Conservation (phyloP, 345 rosid genomes). For the Cardamine occulta region DNA sequence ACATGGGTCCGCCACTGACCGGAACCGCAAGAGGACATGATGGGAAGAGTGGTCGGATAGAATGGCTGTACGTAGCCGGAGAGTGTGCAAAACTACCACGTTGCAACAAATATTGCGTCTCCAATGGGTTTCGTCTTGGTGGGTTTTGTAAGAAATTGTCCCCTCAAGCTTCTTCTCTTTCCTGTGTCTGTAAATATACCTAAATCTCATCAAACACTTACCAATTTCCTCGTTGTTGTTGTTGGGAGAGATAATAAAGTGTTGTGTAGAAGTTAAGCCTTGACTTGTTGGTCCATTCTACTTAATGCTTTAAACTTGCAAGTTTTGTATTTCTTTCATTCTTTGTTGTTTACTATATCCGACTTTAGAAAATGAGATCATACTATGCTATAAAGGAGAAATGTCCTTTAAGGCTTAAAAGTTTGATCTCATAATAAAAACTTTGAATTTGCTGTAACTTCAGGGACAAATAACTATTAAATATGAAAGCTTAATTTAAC, state of each 20-base stretch:
- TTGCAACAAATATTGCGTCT: slow-evolving; percentile 40
- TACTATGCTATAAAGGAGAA: neutral
- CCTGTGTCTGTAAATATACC: slow-evolving; percentile 40
- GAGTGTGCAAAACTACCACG: slow-evolving; percentile 34
- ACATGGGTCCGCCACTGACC: too few species aligned
- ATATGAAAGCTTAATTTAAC: too few species aligned
- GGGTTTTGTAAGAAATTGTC: slow-evolving; percentile 43
- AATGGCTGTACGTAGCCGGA: slow-evolving; percentile 41
- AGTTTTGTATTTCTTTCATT: neutral
- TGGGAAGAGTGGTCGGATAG: slow-evolving; percentile 28
- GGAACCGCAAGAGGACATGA: neutral
- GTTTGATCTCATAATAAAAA: neutral
- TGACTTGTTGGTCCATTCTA: slow-evolving; percentile 6
- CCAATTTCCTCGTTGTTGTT: slow-evolving; percentile 4
- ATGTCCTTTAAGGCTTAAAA: neutral
- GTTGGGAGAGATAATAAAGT: slow-evolving; percentile 22
- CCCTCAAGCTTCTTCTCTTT: slow-evolving; percentile 35
- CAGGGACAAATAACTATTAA: too few species aligned
- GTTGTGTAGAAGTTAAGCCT: slow-evolving; percentile 4
- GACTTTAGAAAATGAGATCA: neutral
- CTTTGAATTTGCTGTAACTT: neutral
- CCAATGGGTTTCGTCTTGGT: slow-evolving; percentile 40
- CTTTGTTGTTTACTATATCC: neutral
- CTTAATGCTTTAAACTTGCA: neutral
- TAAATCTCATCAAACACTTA: neutral